Evolutionary conservation across 768 basidiomycete genomes (phyloP).

Genomic region (Mycena metata): DNA sequence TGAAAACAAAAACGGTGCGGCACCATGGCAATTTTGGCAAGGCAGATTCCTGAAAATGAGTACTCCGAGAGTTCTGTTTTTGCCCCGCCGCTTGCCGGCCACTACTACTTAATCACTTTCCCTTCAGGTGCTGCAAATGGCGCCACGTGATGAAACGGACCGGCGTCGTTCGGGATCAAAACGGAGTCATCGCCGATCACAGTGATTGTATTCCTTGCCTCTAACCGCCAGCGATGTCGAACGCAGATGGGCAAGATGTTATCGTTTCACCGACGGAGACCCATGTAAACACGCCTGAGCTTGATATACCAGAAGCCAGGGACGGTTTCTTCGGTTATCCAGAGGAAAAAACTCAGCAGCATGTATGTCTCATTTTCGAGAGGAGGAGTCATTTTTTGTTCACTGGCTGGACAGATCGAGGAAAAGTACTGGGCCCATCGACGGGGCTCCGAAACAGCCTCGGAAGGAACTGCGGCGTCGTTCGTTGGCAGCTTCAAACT

Average conservation of each 20-base stretch:
- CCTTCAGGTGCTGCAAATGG: too few species aligned
- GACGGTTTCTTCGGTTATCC: constrained; percentile 86
- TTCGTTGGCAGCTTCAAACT: constrained; percentile 57
- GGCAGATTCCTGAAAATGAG: too few species aligned
- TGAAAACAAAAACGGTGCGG: too few species aligned
- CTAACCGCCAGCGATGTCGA: constrained; percentile 15
- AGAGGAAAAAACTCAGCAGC: constrained; percentile 82
- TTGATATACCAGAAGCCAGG: constrained; percentile 65
- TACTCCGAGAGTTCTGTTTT: too few species aligned
- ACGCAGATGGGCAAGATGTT: constrained; percentile 14
- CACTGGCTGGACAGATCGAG: constrained; percentile 66
- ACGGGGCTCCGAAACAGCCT: constrained; percentile 67
- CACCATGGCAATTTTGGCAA: too few species aligned
- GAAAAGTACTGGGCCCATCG: constrained; percentile 80
- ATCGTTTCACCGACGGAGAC: constrained; percentile 8
- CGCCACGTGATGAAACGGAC: too few species aligned
- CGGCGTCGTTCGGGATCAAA: too few species aligned
- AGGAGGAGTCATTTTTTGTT: constrained; percentile 18
- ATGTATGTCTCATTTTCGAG: constrained; percentile 60
- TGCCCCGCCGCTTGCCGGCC: too few species aligned
- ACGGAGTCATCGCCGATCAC: background rate
- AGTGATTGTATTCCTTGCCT: constrained; percentile 13
- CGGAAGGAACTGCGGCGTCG: constrained; percentile 54
- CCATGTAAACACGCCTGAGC: constrained; percentile 26
- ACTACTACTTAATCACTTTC: too few species aligned